These are phyloP conservation scores for Aegilops longissima DNA, from an alignment of 176 grass and related monocot species.

Conservation along the genomic window DNA sequence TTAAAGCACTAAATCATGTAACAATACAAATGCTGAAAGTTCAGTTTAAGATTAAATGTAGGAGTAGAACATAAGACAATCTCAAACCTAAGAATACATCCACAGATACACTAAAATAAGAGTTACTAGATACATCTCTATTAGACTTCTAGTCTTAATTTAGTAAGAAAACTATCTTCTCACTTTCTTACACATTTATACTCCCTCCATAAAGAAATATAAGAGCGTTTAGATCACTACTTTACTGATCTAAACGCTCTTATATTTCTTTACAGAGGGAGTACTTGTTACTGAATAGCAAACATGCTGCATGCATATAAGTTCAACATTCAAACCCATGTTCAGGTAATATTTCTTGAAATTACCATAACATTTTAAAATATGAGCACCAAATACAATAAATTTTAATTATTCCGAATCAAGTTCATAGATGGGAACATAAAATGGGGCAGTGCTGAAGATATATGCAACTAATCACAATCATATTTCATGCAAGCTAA, in stretches of 20 bases:
- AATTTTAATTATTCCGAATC: too few species aligned
- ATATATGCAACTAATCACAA: neutral
- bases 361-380: neutral
- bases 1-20: neutral
- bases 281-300: neutral
- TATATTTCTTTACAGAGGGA: too few species aligned
- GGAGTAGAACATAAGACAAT: neutral
- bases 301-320: neutral
- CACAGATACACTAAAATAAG: neutral
- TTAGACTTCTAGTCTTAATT: slow-evolving; percentile 3
- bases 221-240: too few species aligned
- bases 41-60: neutral
- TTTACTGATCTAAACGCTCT: too few species aligned
- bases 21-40: neutral
- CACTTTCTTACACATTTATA: neutral
- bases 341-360: neutral
- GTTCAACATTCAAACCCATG: neutral
- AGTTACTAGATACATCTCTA: neutral
- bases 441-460: too few species aligned
- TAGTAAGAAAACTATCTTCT: neutral
- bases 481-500: neutral
- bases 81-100: neutral
- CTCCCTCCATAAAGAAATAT: too few species aligned
- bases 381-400: neutral
- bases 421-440: too few species aligned